Evolutionary conservation across 208 protist species (phyloP), one percentile per base, ranked within the genome.

Genomic region (Crithidia fasciculata): DNA sequence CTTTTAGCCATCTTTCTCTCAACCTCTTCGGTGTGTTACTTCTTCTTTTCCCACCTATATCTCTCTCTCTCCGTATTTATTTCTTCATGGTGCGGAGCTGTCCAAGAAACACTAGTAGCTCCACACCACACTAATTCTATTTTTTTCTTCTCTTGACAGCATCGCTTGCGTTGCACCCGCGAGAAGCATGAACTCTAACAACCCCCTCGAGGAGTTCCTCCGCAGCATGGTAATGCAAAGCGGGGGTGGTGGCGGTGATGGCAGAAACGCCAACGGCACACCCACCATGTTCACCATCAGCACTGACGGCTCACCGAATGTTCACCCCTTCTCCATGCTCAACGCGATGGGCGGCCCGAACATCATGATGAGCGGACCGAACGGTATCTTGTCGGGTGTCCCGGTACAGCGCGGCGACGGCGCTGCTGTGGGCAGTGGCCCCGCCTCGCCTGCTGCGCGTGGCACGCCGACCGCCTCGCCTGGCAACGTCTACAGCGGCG

Each of bases 401-500:
- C 5, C 37, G 62, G 28, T 7, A 7, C 63, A 44, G 37, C 73
- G 58, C n/a, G 18, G 4, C 49, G 41, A 13, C 8, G 41, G 13
- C 19, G 28, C 28, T 28, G 28, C 28, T 28, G 28, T 1, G 28
- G 28, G 28, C 28, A 28, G 28, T 28, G 28, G 28, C 28, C 28
- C 0, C 28, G 18, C 44, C 41, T 55, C 66, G n/a, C 41, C 57
- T 43, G 49, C 40, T 4, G 36, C 10, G 57, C 10, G 16, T 16
- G 66, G 55, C 39, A 3, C 57, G 45, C 55, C 54, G 54, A 54
- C 63, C 12, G 40, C 76, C n/a, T 76, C 72, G 4, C 55, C 71
- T 5, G 87, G 87, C 50, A 81, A 57, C 73, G 76, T 92, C 10
- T 92, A 90, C 84, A 58, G 50, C 41, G 87, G 87, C 8, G 87